phyloP scores from a whole-genome alignment of 371 early-diverging fungal genomes.

The Rhizomucor pusillus region DNA sequence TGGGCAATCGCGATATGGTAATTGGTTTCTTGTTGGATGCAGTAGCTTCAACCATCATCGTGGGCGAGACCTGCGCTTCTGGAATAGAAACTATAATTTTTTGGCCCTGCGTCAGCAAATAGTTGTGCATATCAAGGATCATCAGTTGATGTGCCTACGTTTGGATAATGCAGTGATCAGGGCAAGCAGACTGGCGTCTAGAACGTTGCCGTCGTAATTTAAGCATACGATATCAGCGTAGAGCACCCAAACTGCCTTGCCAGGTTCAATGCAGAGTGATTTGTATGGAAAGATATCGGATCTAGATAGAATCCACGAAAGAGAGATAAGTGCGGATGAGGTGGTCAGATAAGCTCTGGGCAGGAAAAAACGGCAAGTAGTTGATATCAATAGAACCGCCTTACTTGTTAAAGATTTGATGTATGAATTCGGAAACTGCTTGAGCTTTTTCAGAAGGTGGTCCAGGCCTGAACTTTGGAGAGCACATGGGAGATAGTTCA shows the following conservation, averaged over 20 bases:
- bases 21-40: slow-evolving; percentile 38
- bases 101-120: no score
- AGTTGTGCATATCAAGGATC: not conserved
- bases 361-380: no score
- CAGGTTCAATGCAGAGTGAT: slow-evolving; percentile 78
- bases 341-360: no score
- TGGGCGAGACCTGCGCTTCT: slow-evolving; percentile 52
- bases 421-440: slow-evolving; percentile 75
- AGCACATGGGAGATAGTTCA: slow-evolving; percentile 87
- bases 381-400: not conserved
- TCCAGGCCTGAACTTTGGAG: slow-evolving; percentile 81
- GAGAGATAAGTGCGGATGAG: no score
- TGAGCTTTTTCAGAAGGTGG: slow-evolving; percentile 87
- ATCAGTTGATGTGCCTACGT: slow-evolving; percentile 38
- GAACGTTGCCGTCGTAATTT: slow-evolving; percentile 86
- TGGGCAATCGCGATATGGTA: slow-evolving; percentile 49
- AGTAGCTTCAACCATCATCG: slow-evolving; percentile 63
- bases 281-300: slow-evolving; percentile 65
- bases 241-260: slow-evolving; percentile 87
- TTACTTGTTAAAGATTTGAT: slow-evolving; percentile 67
- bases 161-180: slow-evolving; percentile 70
- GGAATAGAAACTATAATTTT: slow-evolving; percentile 69
- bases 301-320: slow-evolving; percentile 17
- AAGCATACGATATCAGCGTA: slow-evolving; percentile 90
- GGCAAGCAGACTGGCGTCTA: slow-evolving; percentile 87